These are phyloP conservation scores for Trichophaea hybrida DNA, from an alignment of 2,329 filamentous ascomycete species.

Conservation along the genomic window DNA sequence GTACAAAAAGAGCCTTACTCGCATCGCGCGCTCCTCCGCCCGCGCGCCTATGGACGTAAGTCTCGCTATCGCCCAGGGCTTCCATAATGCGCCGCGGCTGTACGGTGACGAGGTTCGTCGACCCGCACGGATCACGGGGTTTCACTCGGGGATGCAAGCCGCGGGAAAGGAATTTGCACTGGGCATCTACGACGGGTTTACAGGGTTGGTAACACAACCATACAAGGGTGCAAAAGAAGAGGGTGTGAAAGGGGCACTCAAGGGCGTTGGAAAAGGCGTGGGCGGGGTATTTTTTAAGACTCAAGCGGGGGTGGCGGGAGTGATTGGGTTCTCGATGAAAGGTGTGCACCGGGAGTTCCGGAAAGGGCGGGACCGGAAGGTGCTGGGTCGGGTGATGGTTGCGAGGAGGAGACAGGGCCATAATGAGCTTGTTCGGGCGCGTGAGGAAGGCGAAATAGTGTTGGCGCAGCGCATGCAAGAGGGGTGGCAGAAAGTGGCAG, in stretches of 20 bases:
- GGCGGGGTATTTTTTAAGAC: slow-evolving; percentile 52
- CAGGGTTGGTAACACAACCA: slow-evolving; percentile 47
- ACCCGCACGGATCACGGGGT: slow-evolving; percentile 48
- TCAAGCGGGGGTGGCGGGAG: slow-evolving; percentile 46
- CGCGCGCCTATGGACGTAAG: slow-evolving; percentile 32
- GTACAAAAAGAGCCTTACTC: slow-evolving; percentile 32
- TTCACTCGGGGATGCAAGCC: slow-evolving; percentile 48
- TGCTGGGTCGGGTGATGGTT: slow-evolving; percentile 19
- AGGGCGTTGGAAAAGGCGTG: slow-evolving; percentile 46
- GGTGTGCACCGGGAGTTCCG: slow-evolving; percentile 47
- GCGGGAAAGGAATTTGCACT: slow-evolving; percentile 48
- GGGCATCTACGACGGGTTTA: slow-evolving; percentile 51
- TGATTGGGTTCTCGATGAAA: slow-evolving; percentile 48
- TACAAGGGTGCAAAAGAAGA: slow-evolving; percentile 42
- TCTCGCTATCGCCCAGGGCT: slow-evolving; percentile 39
- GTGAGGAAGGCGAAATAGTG: slow-evolving; percentile 19
- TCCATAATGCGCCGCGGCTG: slow-evolving; percentile 40
- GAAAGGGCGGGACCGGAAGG: slow-evolving; percentile 36
- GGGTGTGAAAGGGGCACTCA: slow-evolving; percentile 41
- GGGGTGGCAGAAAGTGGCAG: slow-evolving; percentile 23
- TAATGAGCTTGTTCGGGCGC: slow-evolving; percentile 11
- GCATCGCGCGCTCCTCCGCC: slow-evolving; percentile 36
- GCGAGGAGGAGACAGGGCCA: slow-evolving; percentile 17
- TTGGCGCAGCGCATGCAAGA: slow-evolving; percentile 13
- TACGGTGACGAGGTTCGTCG: slow-evolving; percentile 56